Conservation (phyloP, 495 filamentous ascomycete genomes). For the Lasiosphaeriaceae sp. region DNA sequence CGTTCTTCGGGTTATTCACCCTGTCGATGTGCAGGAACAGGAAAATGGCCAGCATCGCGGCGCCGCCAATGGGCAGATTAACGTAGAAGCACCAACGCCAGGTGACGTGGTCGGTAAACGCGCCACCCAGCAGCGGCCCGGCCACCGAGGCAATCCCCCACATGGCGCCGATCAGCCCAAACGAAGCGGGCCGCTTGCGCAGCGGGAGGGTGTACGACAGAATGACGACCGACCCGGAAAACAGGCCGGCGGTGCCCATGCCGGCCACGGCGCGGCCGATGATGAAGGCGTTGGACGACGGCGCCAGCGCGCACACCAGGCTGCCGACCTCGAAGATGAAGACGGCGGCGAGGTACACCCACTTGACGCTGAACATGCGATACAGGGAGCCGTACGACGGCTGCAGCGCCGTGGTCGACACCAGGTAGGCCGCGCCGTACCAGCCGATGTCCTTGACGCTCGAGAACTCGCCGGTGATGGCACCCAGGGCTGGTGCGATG, state of each 20-base stretch:
- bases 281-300: constrained; percentile 47
- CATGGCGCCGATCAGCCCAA: constrained; percentile 76
- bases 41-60: constrained; percentile 51
- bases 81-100: constrained; percentile 60
- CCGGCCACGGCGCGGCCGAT: constrained; percentile 52
- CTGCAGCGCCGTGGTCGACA: constrained; percentile 52
- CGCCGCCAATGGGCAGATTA: constrained; percentile 59
- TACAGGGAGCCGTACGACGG: constrained; percentile 50
- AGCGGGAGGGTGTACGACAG: constrained; percentile 66
- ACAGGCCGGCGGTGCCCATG: constrained; percentile 48
- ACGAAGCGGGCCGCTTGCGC: constrained; percentile 63
- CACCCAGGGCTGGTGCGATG: constrained; percentile 56
- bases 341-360: constrained; percentile 42
- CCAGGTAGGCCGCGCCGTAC: constrained; percentile 55
- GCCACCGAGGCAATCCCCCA: constrained; percentile 66
- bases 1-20: constrained; percentile 26
- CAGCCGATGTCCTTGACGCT: constrained; percentile 49
- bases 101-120: constrained; percentile 42
- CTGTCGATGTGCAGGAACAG: constrained; percentile 47
- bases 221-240: constrained; percentile 58
- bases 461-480: constrained; percentile 39
- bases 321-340: constrained; percentile 49
- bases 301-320: constrained; percentile 49
- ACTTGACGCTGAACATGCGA: constrained; percentile 52
- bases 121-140: constrained; percentile 44